phyloP scores from a whole-genome alignment of 2,329 filamentous ascomycete genomes.

The Aspergillus costaricaensis region DNA sequence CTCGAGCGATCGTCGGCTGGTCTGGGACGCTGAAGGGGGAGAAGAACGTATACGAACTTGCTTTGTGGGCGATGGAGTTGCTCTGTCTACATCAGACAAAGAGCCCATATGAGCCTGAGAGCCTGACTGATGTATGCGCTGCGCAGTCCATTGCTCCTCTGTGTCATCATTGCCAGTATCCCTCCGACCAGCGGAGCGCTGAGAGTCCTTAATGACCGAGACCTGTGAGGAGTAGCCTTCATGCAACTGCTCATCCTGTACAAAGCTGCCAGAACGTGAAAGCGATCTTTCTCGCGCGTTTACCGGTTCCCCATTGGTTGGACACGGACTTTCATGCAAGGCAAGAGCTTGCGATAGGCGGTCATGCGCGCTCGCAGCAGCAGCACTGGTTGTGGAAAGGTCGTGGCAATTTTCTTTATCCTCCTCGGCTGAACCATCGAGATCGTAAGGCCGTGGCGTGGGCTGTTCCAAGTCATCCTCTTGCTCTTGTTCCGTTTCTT shows the following conservation, averaged over 20 bases:
- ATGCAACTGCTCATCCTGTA: slow-evolving; percentile 11
- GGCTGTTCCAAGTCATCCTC: slow-evolving; percentile 41
- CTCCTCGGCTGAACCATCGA: slow-evolving; percentile 41
- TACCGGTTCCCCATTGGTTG: slow-evolving; percentile 10
- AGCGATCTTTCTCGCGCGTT: slow-evolving; percentile 4
- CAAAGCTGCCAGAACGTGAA: slow-evolving; percentile 4
- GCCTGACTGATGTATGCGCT: neutral
- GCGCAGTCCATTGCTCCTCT: slow-evolving; percentile 8
- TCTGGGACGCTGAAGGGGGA: slow-evolving; percentile 26
- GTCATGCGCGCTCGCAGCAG: slow-evolving; percentile 38
- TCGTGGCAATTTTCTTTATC: slow-evolving; percentile 50
- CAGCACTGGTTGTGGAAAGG: slow-evolving; percentile 28
- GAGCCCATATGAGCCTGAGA: slow-evolving; percentile 13
- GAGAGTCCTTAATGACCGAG: slow-evolving; percentile 41
- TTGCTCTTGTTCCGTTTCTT: slow-evolving; percentile 52
- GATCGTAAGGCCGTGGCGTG: slow-evolving; percentile 27
- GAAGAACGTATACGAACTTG: slow-evolving; percentile 24
- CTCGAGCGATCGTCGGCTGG: slow-evolving; percentile 11
- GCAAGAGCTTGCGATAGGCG: slow-evolving; percentile 42
- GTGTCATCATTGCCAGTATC: slow-evolving; percentile 6
- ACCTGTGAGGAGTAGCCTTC: slow-evolving; percentile 32
- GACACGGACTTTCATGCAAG: slow-evolving; percentile 25
- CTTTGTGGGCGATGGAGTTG: slow-evolving; percentile 21
- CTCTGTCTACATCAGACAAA: slow-evolving; percentile 15
- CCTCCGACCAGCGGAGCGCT: slow-evolving; percentile 31